A percentile compares a stretch with the other conserved stretches of the same genome.
phyloP scores from a whole-genome alignment of 805 yeast genomes.

The Starmerella riodocensis region DNA sequence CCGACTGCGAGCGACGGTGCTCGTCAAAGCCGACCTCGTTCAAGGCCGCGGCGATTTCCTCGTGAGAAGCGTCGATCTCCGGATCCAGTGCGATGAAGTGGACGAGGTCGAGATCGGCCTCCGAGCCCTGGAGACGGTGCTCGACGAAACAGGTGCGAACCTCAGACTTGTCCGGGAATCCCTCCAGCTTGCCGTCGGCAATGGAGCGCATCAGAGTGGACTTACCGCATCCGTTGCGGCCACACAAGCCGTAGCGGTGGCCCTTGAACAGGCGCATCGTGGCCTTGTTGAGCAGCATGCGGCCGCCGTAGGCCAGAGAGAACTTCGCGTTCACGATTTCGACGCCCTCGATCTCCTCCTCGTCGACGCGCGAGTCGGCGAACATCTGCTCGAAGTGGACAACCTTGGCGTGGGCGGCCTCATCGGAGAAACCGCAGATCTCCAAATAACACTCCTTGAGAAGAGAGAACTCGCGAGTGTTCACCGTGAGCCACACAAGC shows the following conservation, averaged over 20 bases:
- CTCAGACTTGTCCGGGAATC: slow-evolving; percentile 82
- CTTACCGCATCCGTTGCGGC: slow-evolving; percentile 98
- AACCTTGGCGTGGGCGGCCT: slow-evolving; percentile 27
- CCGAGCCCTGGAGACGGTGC: slow-evolving; percentile 90
- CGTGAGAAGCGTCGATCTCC: slow-evolving; percentile 54
- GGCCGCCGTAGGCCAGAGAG: slow-evolving; percentile 92
- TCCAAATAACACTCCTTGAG: slow-evolving; percentile 32
- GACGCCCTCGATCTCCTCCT: slow-evolving; percentile 63
- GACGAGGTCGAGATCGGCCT: slow-evolving; percentile 80
- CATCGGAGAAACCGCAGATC: slow-evolving; percentile 32
- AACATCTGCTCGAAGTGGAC: slow-evolving; percentile 29
- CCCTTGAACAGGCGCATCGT: slow-evolving; percentile 78
- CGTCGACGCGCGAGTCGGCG: slow-evolving; percentile 35
- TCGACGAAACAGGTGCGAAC: slow-evolving; percentile 92
- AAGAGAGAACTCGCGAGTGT: slow-evolving; percentile 29
- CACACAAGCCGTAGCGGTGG: slow-evolving; percentile 94
- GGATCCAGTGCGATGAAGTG: slow-evolving; percentile 81
- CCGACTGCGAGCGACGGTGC: slow-evolving; percentile 77
- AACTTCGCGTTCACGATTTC: slow-evolving; percentile 90
- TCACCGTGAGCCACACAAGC: slow-evolving; percentile 26
- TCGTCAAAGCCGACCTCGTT: slow-evolving; percentile 82
- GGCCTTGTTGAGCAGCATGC: slow-evolving; percentile 92
- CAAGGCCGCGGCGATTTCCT: slow-evolving; percentile 64
- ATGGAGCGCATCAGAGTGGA: slow-evolving; percentile 95
- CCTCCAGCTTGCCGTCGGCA: slow-evolving; percentile 92